Base-by-base conservation (phyloP, 2,329 filamentous ascomycete genomes). In the Apiospora arundinis region DNA sequence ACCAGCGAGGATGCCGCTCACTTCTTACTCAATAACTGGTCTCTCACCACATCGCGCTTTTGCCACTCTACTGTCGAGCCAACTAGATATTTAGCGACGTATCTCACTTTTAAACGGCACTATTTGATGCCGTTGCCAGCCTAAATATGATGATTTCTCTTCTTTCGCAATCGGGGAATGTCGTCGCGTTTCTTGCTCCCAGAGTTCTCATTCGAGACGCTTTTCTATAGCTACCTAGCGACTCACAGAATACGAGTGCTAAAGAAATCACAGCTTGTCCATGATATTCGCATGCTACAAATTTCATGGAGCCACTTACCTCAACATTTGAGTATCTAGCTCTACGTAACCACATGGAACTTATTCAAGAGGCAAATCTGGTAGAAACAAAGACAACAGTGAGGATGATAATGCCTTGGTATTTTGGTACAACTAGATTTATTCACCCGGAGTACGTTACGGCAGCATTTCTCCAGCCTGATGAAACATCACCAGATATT, bases 61-160 rank as follows among this genome's bases (percentile, higher is more conserved):
- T 23, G 8, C 32, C 18, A 40, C 14, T 32, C 25, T 18, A 56
- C 1, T 18, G 49, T n/a, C n/a, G 7, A 14, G 56, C 1, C 8
- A 4, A 5, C 21, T n/a, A 1, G 4, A 40, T 40, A 40, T 1
- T 12, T 7, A 21, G 21, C 21, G 18, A n/a, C 18, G 32, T 18
- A 23, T 45, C 16, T 45, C 16, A 18, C 42, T 45, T 14, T 16
- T 1, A 5, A 7, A 63, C 5, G 23, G 32, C 56, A n/a, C 21
- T 5, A 40, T 2, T 3, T 2, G n/a, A 2, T n/a, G 2, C 21
- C 3, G 12, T n/a, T 21, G 1, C 9, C 6, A 8, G 37, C 18
- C 32, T 23, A 7, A 37, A 1, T n/a, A 40, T n/a, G 3, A 63
- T 14, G 5, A 12, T 2, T 18, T 40, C 28, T 18, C 11, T n/a